Conservation (phyloP, 306 rosid genomes). For the Vicia faba region DNA sequence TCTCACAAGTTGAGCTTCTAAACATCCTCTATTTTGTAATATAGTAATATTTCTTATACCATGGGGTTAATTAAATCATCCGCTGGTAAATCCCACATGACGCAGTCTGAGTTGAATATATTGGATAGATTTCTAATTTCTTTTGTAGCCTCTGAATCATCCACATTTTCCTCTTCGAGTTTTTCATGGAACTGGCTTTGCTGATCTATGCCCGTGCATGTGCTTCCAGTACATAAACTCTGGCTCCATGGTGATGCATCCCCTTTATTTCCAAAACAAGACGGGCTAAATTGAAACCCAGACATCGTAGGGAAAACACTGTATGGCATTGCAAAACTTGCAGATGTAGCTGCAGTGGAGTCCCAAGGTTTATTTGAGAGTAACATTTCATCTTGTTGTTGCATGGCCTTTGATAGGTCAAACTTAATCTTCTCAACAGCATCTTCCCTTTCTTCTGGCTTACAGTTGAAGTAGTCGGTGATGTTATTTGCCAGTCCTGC, state of each 20-base stretch:
- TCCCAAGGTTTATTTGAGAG: slow-evolving; percentile 68
- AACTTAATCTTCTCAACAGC: slow-evolving; percentile 71
- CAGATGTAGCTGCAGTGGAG: slow-evolving; percentile 48
- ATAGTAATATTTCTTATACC: slow-evolving; percentile 49
- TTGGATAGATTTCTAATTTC: slow-evolving; percentile 66
- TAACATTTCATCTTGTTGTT: slow-evolving; percentile 64
- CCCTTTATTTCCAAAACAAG: slow-evolving; percentile 59
- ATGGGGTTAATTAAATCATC: slow-evolving; percentile 77
- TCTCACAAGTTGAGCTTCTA: slow-evolving; percentile 41
- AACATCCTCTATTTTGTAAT: slow-evolving; percentile 32
- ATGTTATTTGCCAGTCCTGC: slow-evolving; percentile 39
- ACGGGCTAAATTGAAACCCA: slow-evolving; percentile 58
- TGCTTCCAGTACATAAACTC: slow-evolving; percentile 80
- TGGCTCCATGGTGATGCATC: slow-evolving; percentile 85
- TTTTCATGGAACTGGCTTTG: slow-evolving; percentile 62
- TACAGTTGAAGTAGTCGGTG: slow-evolving; percentile 47
- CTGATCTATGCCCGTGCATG: slow-evolving; percentile 72
- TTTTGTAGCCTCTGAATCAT: slow-evolving; percentile 58
- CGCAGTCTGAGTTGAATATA: slow-evolving; percentile 74
- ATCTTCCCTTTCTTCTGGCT: slow-evolving; percentile 56
- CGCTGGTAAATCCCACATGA: slow-evolving; percentile 87
- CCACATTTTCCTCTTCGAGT: slow-evolving; percentile 60
- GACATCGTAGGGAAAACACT: slow-evolving; percentile 62
- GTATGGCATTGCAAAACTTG: slow-evolving; percentile 55
- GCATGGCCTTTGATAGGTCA: slow-evolving; percentile 70